Percentiles rank a stretch among this genome's conserved stretches.
These are phyloP conservation scores for Diaporthe caulivora DNA, from an alignment of 2,329 filamentous ascomycete genomes.

Conservation along the genomic window DNA sequence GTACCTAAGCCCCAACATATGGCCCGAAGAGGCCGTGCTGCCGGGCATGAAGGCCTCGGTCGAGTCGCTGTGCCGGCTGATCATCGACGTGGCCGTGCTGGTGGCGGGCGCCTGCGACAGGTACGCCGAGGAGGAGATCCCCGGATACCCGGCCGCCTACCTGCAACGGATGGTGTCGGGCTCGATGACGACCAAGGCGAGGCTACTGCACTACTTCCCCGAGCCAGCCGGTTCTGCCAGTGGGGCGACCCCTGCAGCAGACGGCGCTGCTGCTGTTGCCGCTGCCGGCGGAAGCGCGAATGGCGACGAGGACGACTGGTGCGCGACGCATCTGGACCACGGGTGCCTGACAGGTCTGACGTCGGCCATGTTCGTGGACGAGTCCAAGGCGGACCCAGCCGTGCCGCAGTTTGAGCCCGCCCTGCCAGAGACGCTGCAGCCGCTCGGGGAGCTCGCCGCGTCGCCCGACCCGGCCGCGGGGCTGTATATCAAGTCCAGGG, in stretches of 20 bases:
- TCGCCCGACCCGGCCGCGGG: constrained; percentile 89
- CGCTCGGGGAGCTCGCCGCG: constrained; percentile 76
- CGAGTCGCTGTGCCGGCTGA: constrained; percentile 81
- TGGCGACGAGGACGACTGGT: constrained; percentile 86
- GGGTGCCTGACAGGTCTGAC: constrained; percentile 95
- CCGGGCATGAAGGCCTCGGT: constrained; percentile 82
- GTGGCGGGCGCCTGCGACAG: constrained; percentile 92
- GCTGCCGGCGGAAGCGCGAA: constrained; percentile 50
- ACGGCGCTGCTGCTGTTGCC: constrained; percentile 47
- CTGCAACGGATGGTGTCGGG: constrained; percentile 88
- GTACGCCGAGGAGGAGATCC: constrained; percentile 84
- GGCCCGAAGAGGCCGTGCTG: constrained; percentile 78
- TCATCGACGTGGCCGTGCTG: constrained; percentile 90
- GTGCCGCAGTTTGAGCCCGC: constrained; percentile 51
- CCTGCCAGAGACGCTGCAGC: constrained; percentile 53
- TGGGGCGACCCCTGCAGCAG: constrained; percentile 47
- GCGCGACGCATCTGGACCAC: constrained; percentile 89
- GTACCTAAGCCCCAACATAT: constrained; percentile 91
- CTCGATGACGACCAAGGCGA: constrained; percentile 90
- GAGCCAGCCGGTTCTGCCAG: constrained; percentile 51
- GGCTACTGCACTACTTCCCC: constrained; percentile 94
- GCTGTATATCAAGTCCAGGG: constrained; percentile 92
- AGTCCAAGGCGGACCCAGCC: constrained; percentile 57
- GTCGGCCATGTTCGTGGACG: constrained; percentile 95
- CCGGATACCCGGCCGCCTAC: constrained; percentile 81